Evolutionary conservation across 805 yeast genomes (phyloP).

Genomic region (Monosporozyma yasuniensis): DNA sequence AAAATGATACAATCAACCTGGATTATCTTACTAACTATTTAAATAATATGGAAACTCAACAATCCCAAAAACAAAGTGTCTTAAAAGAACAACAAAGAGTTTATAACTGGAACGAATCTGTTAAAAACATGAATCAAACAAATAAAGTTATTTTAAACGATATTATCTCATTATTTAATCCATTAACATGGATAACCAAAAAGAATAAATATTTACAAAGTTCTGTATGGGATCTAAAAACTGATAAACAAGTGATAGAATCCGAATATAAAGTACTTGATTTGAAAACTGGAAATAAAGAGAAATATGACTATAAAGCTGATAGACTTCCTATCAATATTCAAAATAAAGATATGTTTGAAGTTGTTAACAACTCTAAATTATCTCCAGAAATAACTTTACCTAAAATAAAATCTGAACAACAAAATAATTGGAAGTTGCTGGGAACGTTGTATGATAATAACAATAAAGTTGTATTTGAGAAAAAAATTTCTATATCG

Average conservation of each 20-base stretch:
- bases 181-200: background rate
- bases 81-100: constrained; percentile 14
- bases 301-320: constrained; percentile 3
- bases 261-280: constrained; percentile 9
- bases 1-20: background rate
- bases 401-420: constrained; percentile 13
- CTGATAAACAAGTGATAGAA: background rate
- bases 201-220: background rate
- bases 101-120: constrained; percentile 20
- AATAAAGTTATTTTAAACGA: background rate
- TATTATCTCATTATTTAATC: background rate
- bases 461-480: constrained; percentile 16
- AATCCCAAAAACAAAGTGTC: constrained; percentile 13
- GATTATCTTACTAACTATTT: constrained; percentile 8
- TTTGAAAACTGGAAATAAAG: constrained; percentile 6
- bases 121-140: background rate
- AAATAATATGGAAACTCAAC: constrained; percentile 14
- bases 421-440: constrained; percentile 21
- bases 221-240: background rate
- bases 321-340: constrained; percentile 14
- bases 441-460: constrained; percentile 19
- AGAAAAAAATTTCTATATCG: constrained; percentile 4
- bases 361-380: constrained; percentile 19
- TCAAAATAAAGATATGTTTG: constrained; percentile 19
- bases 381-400: constrained; percentile 21